phyloP scores from a whole-genome alignment of 306 rosid genomes.

The Albizia julibrissin region DNA sequence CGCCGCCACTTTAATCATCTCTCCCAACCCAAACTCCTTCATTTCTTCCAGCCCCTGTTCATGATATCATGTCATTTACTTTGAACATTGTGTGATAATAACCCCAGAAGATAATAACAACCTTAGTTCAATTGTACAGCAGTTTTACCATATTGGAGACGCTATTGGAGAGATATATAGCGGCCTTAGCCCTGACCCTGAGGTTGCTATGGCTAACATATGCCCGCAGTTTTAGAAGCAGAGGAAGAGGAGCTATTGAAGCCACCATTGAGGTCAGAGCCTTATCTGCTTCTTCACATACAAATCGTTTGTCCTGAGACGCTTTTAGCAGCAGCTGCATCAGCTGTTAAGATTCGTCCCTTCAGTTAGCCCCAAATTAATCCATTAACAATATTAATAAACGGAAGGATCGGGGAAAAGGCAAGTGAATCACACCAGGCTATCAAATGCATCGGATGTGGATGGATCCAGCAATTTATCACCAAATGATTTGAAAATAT shows the following conservation, averaged over 20 bases:
- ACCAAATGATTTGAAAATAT: conserved; percentile 72
- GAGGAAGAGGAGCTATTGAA: conserved; percentile 70
- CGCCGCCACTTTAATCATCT: conserved; percentile 69
- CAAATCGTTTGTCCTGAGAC: conserved; percentile 87
- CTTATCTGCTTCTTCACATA: conserved; percentile 91
- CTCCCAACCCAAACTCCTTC: conserved; percentile 66
- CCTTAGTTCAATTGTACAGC: not conserved
- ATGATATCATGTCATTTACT: conserved; percentile 17
- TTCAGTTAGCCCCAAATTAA: conserved; percentile 19
- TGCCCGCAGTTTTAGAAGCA: conserved; percentile 58
- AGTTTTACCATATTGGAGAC: conserved; percentile 78
- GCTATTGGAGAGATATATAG: conserved; percentile 65
- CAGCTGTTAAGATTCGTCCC: conserved; percentile 53
- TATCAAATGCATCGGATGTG: conserved; percentile 65
- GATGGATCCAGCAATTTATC: conserved; percentile 66
- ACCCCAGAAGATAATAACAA: not conserved
- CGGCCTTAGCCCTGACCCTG: conserved; percentile 86
- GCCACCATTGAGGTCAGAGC: conserved; percentile 66
- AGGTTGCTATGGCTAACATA: conserved; percentile 69
- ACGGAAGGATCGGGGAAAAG: not conserved
- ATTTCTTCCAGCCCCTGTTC: conserved; percentile 66
- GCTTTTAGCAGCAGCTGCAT: conserved; percentile 81
- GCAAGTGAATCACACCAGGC: conserved; percentile 53
- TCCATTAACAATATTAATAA: not conserved
- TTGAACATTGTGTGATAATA: not conserved